Conservation (phyloP, 768 basidiomycete genomes). For the Kockovaella imperatae region DNA sequence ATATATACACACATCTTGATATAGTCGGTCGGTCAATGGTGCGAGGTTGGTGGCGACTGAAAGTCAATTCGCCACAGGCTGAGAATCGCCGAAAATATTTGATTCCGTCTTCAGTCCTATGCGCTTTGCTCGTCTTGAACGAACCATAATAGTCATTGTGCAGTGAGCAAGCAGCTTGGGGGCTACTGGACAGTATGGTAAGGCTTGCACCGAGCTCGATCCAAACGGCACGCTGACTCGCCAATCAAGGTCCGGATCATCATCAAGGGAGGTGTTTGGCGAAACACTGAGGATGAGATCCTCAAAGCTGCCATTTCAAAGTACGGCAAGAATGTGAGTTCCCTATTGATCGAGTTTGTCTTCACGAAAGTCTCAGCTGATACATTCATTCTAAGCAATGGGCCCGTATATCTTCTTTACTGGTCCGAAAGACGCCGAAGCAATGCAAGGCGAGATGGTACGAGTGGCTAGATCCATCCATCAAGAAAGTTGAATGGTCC, state of each 20-base stretch:
- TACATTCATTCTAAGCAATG: slow-evolving; percentile 46
- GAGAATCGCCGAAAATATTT: too few species aligned
- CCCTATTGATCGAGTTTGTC: too few species aligned
- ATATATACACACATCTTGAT: too few species aligned
- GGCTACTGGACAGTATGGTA: not conserved
- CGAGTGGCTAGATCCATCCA: slow-evolving; percentile 98
- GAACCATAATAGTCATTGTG: too few species aligned
- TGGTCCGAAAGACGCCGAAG: slow-evolving; percentile 97
- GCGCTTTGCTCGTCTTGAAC: too few species aligned
- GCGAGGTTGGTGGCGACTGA: too few species aligned
- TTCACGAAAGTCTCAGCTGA: not conserved
- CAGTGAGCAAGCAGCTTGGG: not conserved
- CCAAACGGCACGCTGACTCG: not conserved
- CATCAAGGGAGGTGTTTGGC: slow-evolving; percentile 46
- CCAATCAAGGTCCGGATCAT: slow-evolving; percentile 43
- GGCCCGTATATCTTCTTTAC: slow-evolving; percentile 95
- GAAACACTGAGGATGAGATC: slow-evolving; percentile 67
- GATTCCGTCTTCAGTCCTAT: too few species aligned
- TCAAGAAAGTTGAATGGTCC: slow-evolving; percentile 99
- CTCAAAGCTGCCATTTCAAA: slow-evolving; percentile 86
- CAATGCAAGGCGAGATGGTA: slow-evolving; percentile 95
- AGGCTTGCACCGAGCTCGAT: not conserved
- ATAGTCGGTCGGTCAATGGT: too few species aligned
- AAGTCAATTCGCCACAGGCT: too few species aligned
- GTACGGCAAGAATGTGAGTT: slow-evolving; percentile 46